Evolutionary conservation across 2,329 filamentous ascomycete species (phyloP).

Genomic region (Calonectria pseudoreteaudii): DNA sequence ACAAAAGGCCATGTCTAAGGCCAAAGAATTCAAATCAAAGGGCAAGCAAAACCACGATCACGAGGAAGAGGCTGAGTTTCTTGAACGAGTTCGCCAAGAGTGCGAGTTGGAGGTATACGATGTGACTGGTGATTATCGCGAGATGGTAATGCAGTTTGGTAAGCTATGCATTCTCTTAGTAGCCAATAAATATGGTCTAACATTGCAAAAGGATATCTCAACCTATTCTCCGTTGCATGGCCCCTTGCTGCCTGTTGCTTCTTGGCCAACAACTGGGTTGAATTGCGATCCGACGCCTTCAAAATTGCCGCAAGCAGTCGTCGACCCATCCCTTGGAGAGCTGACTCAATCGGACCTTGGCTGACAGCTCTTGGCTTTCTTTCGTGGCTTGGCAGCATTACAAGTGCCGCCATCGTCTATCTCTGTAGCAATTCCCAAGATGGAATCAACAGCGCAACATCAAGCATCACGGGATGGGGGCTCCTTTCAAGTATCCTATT

Average conservation of each 20-base stretch:
- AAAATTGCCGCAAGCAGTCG: constrained; percentile 94
- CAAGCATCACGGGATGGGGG: constrained; percentile 81
- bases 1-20: constrained; percentile 80
- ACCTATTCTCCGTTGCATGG: constrained; percentile 94
- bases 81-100: constrained; percentile 84
- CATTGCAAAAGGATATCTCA: constrained; percentile 76
- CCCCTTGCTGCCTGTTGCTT: constrained; percentile 91
- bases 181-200: constrained; percentile 15
- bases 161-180: constrained; percentile 38
- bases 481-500: constrained; percentile 85
- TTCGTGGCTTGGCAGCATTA: constrained; percentile 93
- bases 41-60: constrained; percentile 71
- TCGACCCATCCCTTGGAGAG: constrained; percentile 87
- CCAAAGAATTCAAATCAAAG: constrained; percentile 78
- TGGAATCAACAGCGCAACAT: constrained; percentile 64
- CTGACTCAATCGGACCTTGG: constrained; percentile 96
- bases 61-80: constrained; percentile 83
- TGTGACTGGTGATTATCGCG: constrained; percentile 88
- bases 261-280: constrained; percentile 95
- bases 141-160: constrained; percentile 90
- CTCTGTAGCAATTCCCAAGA: constrained; percentile 81
- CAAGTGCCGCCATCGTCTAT: constrained; percentile 88
- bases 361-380: constrained; percentile 86
- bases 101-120: constrained; percentile 87
- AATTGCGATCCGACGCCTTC: constrained; percentile 91